A percentile compares a stretch with the other conserved stretches of the same genome.
phyloP scores from a whole-genome alignment of 352 stramenopile genomes.

The Lagenidium sp. region DNA sequence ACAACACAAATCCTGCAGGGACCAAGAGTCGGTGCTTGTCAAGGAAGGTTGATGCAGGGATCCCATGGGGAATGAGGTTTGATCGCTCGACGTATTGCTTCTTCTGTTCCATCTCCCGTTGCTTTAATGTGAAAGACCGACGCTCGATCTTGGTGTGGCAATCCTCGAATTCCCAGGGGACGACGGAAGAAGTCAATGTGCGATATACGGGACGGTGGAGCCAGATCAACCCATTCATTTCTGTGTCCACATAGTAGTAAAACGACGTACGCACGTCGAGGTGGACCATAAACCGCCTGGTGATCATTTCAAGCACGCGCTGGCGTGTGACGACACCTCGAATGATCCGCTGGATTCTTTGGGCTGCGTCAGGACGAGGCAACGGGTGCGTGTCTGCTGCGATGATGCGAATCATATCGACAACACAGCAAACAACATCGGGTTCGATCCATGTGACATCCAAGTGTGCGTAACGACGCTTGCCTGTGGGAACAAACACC shows the following conservation, averaged over 20 bases:
- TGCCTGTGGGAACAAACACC: constrained; percentile 28
- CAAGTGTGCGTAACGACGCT: constrained; percentile 35
- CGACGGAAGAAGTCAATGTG: constrained; percentile 16
- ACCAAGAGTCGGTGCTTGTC: constrained; percentile 17
- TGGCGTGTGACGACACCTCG: constrained; percentile 28
- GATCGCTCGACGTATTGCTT: too few relatives aligned
- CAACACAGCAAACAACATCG: constrained; percentile 41
- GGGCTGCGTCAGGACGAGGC: constrained; percentile 34
- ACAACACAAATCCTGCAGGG: constrained; percentile 30
- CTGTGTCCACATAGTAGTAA: constrained; percentile 54
- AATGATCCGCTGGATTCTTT: constrained; percentile 47
- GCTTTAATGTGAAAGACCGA: constrained; percentile 31
- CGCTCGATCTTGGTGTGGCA: constrained; percentile 31
- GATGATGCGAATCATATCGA: constrained; percentile 30
- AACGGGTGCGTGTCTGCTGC: constrained; percentile 14
- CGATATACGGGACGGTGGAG: constrained; percentile 35
- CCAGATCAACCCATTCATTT: constrained; percentile 18
- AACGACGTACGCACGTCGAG: constrained; percentile 32
- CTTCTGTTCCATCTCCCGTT: constrained; percentile 28
- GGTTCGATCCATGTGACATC: constrained; percentile 64
- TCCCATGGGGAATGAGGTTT: too few relatives aligned
- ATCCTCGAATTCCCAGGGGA: constrained; percentile 33
- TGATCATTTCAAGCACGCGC: constrained; percentile 21
- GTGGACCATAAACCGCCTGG: constrained; percentile 24
- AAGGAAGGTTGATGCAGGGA: too few relatives aligned